phyloP scores from a whole-genome alignment of 2,329 filamentous ascomycete species.

The Sporothrix luriei region DNA sequence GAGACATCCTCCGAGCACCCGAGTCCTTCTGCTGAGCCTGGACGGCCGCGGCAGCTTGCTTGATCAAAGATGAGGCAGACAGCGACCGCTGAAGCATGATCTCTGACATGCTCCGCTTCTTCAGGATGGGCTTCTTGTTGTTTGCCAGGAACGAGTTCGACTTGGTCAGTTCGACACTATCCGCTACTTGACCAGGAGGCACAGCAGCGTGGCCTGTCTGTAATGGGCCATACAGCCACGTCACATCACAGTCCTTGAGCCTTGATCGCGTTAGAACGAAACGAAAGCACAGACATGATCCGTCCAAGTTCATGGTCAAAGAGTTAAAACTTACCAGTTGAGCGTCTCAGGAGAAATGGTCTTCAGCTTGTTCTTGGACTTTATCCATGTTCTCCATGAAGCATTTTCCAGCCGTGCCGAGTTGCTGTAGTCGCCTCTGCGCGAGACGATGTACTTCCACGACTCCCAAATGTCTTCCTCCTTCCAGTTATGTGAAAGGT shows the following conservation, averaged over 20 bases:
- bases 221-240: slow-evolving; percentile 93
- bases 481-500: slow-evolving; percentile 87
- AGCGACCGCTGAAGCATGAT: slow-evolving; percentile 88
- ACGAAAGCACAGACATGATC: neutral
- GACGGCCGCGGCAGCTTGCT: slow-evolving; percentile 83
- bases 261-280: slow-evolving; percentile 53
- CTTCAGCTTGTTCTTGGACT: slow-evolving; percentile 81
- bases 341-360: slow-evolving; percentile 89
- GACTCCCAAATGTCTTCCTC: slow-evolving; percentile 98
- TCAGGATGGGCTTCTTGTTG: slow-evolving; percentile 85
- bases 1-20: slow-evolving; percentile 49
- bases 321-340: slow-evolving; percentile 71
- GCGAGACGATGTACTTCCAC: slow-evolving; percentile 88
- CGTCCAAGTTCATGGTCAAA: neutral
- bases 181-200: slow-evolving; percentile 48
- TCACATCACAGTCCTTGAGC: slow-evolving; percentile 96
- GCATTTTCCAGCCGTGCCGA: slow-evolving; percentile 87
- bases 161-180: slow-evolving; percentile 53
- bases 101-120: slow-evolving; percentile 95
- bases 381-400: slow-evolving; percentile 96
- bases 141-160: slow-evolving; percentile 66
- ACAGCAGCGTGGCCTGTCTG: slow-evolving; percentile 68
- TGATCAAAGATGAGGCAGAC: slow-evolving; percentile 83
- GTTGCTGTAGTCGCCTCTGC: slow-evolving; percentile 77
- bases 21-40: slow-evolving; percentile 73